These are phyloP conservation scores for Tulasnella sp. DNA, from an alignment of 768 basidiomycete species.

Conservation along the genomic window DNA sequence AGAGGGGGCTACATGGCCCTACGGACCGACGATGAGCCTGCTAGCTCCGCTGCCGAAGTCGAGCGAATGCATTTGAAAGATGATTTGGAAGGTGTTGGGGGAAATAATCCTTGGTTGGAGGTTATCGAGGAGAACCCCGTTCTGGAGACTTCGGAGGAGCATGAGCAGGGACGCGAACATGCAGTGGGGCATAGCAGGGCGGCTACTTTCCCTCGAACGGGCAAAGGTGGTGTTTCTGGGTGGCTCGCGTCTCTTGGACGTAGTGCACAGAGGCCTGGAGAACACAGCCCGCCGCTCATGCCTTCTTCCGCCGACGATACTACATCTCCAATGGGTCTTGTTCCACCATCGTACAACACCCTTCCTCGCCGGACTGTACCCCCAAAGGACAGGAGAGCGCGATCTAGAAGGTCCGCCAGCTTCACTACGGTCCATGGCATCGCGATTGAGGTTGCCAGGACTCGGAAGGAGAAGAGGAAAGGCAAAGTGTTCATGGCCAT, in stretches of 20 bases:
- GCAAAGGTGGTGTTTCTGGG: neutral
- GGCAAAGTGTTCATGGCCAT: constrained; percentile 46
- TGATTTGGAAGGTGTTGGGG: neutral
- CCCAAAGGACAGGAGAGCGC: neutral
- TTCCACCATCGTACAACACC: neutral
- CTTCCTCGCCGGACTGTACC: neutral
- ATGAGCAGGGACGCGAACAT: neutral
- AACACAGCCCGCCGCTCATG: neutral
- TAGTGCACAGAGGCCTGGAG: neutral
- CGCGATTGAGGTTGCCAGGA: neutral
- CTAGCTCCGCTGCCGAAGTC: neutral
- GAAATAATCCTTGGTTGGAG: neutral
- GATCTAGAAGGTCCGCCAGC: neutral
- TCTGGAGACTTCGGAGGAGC: neutral
- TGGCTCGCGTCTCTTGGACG: neutral
- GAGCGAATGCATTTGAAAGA: neutral
- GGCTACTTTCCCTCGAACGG: neutral
- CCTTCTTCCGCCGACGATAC: neutral
- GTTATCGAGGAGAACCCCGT: neutral
- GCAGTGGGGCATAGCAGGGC: neutral
- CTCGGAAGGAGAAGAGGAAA: constrained; percentile 35
- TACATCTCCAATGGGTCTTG: neutral
- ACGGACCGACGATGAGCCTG: neutral
- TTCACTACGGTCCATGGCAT: constrained; percentile 1
- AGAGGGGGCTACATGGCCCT: neutral